Percentiles rank a stretch among this genome's conserved stretches.
Conservation (phyloP, 139 green algal species). For the Coccomyxa sp. region DNA sequence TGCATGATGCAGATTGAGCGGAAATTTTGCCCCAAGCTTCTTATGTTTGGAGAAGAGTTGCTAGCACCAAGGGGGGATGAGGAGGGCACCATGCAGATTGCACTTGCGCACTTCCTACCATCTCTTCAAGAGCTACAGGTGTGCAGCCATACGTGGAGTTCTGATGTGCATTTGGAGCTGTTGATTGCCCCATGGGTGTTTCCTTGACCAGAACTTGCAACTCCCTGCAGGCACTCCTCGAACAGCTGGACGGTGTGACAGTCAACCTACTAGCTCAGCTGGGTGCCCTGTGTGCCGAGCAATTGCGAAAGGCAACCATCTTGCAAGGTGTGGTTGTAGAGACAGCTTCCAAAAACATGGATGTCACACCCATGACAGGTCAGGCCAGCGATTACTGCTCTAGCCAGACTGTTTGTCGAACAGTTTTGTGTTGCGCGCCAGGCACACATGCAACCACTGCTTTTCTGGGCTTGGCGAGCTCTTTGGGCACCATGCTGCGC, state of each 20-base stretch:
- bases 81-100: neutral
- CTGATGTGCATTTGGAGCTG: neutral
- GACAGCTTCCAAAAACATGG: too few relatives aligned
- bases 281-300: conserved; percentile 6
- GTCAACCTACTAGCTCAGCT: conserved; percentile 10
- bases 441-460: neutral
- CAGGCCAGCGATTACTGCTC: neutral
- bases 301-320: conserved; percentile 13
- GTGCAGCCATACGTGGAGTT: neutral
- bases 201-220: neutral
- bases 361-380: too few relatives aligned
- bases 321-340: neutral
- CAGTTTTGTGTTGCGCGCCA: neutral
- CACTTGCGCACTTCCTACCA: neutral
- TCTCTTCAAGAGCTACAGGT: neutral
- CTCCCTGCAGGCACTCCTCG: neutral
- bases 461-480: neutral
- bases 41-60: conserved; percentile 10
- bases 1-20: neutral
- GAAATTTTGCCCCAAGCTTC: neutral
- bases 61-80: neutral
- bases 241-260: neutral
- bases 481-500: neutral
- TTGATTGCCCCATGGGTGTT: too few relatives aligned
- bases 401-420: neutral